Evolutionary conservation across 345 rosid species (phyloP), one percentile per base, ranked within the genome.

Genomic region (Bruguiera parviflora): DNA sequence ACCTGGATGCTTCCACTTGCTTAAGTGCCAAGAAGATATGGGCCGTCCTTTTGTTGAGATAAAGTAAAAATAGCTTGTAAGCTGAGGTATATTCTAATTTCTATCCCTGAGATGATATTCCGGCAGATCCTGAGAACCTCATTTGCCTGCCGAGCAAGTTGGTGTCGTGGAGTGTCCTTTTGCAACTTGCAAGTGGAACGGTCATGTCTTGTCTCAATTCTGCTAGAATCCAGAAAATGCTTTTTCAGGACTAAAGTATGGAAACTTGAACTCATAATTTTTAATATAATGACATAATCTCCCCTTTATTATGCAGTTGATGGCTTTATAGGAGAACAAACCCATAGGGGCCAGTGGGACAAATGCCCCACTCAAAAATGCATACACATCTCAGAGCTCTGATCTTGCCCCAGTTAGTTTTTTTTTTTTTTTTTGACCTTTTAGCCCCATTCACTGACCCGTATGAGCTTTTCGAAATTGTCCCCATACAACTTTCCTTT

Each of bases 1-100:
- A 69, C 64, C 60, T 6, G 4, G 67, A 72, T 80, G 76, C 86
- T 71, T 75, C 88, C 87, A 83, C 89, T 80, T 64, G 70, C 63
- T 59, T 27, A 52, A 31, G 65, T 78, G 65, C 82, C 63, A 31
- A 64, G 63, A 61, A 32, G 22, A 77, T 71, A 75, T 82, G 78
- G 82, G 69, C 79, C 68, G 16, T 37, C 18, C 7, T 53, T 79
- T 79, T 64, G 69, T 60, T 74, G 69, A 21, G 55, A 25, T 32
- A 68, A 72, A 71, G 57, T 35, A 28, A 58, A 33, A 28, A 55
- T 55, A 61, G 58, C 39, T 58, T 57, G 57, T 22, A 43, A 56
- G 56, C 37, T 61, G 76, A 74, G 79, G 77, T 74, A 63, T 66
- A 55, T 71, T 60, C 72, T 75, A 68, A 46, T 67, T 74, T 53